These are phyloP conservation scores for Leptomonas seymouri DNA, from an alignment of 208 protist species.

Conservation along the genomic window DNA sequence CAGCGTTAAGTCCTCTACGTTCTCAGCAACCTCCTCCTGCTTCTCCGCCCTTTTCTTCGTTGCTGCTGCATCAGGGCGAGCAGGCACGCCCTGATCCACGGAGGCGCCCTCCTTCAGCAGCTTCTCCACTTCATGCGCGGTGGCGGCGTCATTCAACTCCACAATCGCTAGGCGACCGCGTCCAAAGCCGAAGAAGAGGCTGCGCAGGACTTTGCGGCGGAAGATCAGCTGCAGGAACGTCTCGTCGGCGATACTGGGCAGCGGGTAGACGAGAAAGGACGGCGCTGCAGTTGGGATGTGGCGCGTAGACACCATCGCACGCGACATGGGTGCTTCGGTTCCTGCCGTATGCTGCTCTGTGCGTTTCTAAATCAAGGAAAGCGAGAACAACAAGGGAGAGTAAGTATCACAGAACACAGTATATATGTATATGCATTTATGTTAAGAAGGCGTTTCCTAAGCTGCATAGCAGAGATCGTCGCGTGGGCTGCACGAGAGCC, in stretches of 20 bases:
- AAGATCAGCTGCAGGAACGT: constrained; percentile 74
- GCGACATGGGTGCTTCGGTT: neutral
- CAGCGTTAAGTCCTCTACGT: constrained; percentile 27
- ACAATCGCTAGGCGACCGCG: constrained; percentile 63
- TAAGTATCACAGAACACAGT: too few species aligned
- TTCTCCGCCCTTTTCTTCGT: neutral
- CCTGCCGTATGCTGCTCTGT: too few species aligned
- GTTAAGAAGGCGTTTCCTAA: too few species aligned
- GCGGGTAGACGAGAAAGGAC: constrained; percentile 70
- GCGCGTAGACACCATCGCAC: neutral
- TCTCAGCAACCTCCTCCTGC: neutral
- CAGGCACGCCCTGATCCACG: neutral
- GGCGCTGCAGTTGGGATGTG: neutral
- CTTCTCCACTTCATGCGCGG: constrained; percentile 27
- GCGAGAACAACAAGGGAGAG: too few species aligned
- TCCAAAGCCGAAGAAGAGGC: constrained; percentile 68
- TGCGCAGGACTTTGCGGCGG: constrained; percentile 42
- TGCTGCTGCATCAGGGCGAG: neutral
- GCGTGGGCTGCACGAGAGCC: too few species aligned
- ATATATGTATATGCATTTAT: too few species aligned
- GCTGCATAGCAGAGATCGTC: too few species aligned
- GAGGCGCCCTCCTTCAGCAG: constrained; percentile 8
- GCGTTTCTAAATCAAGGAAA: too few species aligned
- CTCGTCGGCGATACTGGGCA: constrained; percentile 72
- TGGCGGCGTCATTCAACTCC: constrained; percentile 44